These are phyloP conservation scores for Elymus sibiricus DNA, from an alignment of 176 grass and related monocot genomes.

Conservation along the genomic window DNA sequence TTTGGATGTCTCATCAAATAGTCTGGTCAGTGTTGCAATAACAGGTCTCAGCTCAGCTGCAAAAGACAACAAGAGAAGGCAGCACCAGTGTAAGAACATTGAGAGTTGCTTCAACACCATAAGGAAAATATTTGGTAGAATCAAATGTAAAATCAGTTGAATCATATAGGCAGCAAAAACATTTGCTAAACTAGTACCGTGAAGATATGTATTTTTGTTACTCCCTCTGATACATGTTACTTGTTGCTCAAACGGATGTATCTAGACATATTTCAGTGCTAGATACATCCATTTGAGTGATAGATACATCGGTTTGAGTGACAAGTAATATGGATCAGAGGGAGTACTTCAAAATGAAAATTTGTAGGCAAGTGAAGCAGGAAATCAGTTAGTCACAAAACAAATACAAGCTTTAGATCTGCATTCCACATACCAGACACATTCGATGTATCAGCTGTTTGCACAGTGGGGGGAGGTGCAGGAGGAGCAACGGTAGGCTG, in stretches of 20 bases:
- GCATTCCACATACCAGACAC: conserved; percentile 65
- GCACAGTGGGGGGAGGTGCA: conserved; percentile 77
- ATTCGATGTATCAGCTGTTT: conserved; percentile 92
- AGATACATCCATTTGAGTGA: too few species aligned
- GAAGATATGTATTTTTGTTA: not conserved
- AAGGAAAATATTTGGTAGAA: conserved; percentile 7
- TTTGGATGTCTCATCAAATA: conserved; percentile 89
- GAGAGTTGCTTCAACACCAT: not conserved
- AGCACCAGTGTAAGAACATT: not conserved
- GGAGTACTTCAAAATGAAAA: too few species aligned
- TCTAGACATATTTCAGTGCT: too few species aligned
- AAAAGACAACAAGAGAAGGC: conserved; percentile 31
- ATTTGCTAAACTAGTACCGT: not conserved
- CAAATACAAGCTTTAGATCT: not conserved
- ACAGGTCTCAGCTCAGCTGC: conserved; percentile 84
- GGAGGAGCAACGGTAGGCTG: conserved; percentile 48
- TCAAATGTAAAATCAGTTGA: not conserved
- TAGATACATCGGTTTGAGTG: too few species aligned
- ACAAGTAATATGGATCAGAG: too few species aligned
- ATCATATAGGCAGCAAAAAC: not conserved
- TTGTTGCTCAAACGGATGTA: too few species aligned
- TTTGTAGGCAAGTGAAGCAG: conserved; percentile 1
- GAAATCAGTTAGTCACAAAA: not conserved
- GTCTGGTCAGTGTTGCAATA: conserved; percentile 71
- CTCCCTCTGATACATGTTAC: too few species aligned